Conservation (phyloP, 305 asterid genomes). For the Solanum chacoense region DNA sequence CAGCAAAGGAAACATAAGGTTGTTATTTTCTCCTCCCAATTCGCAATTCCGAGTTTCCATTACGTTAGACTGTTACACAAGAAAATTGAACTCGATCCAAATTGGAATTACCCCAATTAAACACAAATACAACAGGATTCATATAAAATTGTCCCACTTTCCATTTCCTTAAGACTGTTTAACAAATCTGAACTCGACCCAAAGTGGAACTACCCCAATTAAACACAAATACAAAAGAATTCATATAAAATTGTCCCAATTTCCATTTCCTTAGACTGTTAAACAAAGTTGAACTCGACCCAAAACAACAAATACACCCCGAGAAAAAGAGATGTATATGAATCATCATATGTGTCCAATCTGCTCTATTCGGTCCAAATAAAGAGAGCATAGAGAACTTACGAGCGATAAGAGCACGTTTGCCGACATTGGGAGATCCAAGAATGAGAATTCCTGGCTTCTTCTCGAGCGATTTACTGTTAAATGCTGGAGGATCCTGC, state of each 20-base stretch:
- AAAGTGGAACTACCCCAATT: neutral
- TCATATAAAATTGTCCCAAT: neutral
- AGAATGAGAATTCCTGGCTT: conserved; percentile 61
- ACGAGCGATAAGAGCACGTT: conserved; percentile 81
- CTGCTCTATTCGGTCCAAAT: neutral
- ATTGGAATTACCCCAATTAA: neutral
- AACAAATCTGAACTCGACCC: neutral
- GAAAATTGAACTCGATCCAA: neutral
- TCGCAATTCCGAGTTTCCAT: neutral
- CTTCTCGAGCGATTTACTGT: conserved; percentile 43
- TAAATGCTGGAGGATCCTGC: conserved; percentile 11
- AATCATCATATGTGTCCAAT: neutral
- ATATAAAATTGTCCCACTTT: neutral
- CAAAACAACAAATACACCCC: neutral
- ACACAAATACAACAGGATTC: neutral
- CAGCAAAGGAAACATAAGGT: neutral
- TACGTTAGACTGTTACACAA: neutral
- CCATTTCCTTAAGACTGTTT: neutral
- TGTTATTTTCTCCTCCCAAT: neutral
- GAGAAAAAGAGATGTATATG: neutral
- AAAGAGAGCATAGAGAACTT: conserved; percentile 14
- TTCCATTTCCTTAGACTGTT: neutral
- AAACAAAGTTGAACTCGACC: neutral
- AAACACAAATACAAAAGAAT: neutral
- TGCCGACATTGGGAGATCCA: conserved; percentile 82